Evolutionary conservation across 2,329 filamentous ascomycete species (phyloP).

Genomic region (Fusarium dimerum): DNA sequence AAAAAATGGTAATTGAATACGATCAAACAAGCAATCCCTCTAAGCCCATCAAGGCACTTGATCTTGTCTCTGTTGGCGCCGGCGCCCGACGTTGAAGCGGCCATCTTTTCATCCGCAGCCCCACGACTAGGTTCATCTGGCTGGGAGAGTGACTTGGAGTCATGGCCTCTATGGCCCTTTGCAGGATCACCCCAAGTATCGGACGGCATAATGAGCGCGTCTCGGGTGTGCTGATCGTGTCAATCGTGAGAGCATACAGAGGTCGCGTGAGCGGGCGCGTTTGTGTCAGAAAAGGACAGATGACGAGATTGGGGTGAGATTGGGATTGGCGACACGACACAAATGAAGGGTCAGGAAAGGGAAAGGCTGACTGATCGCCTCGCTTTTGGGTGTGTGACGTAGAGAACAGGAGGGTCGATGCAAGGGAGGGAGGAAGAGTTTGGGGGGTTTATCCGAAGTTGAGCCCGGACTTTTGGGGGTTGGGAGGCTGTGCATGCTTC

Average conservation of each 20-base stretch:
- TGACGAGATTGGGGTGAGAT: neutral
- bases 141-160: neutral
- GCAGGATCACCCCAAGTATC: neutral
- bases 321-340: too few relatives aligned
- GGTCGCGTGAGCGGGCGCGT: neutral
- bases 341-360: too few relatives aligned
- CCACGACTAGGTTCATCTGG: neutral
- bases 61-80: conserved; percentile 35
- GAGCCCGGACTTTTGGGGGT: too few relatives aligned
- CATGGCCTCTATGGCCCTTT: neutral
- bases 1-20: conserved; percentile 47
- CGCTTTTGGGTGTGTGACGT: too few relatives aligned
- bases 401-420: too few relatives aligned
- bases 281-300: neutral
- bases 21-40: conserved; percentile 43
- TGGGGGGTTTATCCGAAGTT: too few relatives aligned
- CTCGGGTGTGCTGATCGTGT: neutral
- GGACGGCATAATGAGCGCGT: neutral
- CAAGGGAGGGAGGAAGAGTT: too few relatives aligned
- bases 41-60: conserved; percentile 41
- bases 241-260: neutral
- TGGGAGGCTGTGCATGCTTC: too few relatives aligned
- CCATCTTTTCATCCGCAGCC: neutral
- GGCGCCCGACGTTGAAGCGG: neutral
- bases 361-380: too few relatives aligned